Conservation (phyloP, 164 flowering plant genomes). For the Nymphaea thermarum region DNA sequence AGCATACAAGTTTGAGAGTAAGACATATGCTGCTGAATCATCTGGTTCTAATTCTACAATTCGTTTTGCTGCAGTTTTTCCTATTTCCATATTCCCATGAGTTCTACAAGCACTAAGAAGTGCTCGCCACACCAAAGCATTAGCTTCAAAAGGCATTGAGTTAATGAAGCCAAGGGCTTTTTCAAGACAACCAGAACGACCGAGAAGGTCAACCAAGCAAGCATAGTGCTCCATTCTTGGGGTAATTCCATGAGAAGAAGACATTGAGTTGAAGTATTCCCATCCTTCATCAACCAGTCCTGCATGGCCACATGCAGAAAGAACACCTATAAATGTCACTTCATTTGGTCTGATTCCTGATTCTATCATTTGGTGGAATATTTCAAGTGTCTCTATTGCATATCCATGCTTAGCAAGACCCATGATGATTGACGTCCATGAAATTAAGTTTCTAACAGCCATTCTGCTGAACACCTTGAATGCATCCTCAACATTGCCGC, state of each 20-base stretch:
- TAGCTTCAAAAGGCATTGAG: constrained; percentile 53
- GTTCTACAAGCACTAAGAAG: constrained; percentile 67
- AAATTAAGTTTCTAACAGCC: constrained; percentile 45
- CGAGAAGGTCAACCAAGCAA: constrained; percentile 77
- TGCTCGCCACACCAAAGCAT: constrained; percentile 74
- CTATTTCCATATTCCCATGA: constrained; percentile 46
- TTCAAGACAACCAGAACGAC: constrained; percentile 50
- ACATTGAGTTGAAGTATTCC: constrained; percentile 59
- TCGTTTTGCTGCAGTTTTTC: constrained; percentile 45
- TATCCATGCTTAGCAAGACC: constrained; percentile 84
- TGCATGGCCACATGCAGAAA: constrained; percentile 79
- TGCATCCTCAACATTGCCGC: constrained; percentile 66
- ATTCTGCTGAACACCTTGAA: constrained; percentile 40
- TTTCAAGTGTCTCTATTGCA: constrained; percentile 44
- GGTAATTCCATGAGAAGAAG: constrained; percentile 32
- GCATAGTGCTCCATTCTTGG: constrained; percentile 90
- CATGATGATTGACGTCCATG: constrained; percentile 83
- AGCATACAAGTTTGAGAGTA: constrained; percentile 83
- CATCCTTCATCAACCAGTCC: constrained; percentile 67
- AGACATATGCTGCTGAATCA: constrained; percentile 59
- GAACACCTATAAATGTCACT: constrained; percentile 61
- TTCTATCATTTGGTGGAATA: constrained; percentile 44
- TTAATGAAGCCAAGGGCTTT: constrained; percentile 52
- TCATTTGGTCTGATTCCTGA: constrained; percentile 53
- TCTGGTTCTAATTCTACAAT: constrained; percentile 55